These are phyloP conservation scores for Phytopythium delawarense DNA, from an alignment of 352 stramenopile species.

Conservation along the genomic window DNA sequence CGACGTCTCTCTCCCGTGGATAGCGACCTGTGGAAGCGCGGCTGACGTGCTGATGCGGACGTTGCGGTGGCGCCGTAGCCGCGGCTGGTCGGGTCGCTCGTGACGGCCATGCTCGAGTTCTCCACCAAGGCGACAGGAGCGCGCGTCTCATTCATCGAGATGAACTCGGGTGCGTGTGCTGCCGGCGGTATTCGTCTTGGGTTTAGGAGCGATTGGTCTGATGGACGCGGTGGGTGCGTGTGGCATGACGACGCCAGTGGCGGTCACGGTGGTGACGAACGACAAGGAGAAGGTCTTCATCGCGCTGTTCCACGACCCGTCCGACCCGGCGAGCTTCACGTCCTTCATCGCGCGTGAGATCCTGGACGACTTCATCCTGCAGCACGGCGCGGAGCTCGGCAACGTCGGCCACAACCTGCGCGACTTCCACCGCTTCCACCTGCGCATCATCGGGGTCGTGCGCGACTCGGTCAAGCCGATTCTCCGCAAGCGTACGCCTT, in stretches of 20 bases:
- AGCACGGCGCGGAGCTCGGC: constrained; percentile 73
- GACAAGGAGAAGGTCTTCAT: constrained; percentile 89
- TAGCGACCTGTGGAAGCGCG: not conserved
- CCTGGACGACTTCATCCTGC: constrained; percentile 73
- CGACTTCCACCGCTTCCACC: constrained; percentile 90
- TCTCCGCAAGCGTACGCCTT: constrained; percentile 67
- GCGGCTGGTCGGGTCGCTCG: constrained; percentile 83
- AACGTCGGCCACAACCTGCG: constrained; percentile 88
- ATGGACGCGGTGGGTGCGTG: not conserved
- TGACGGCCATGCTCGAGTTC: constrained; percentile 92
- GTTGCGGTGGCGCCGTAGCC: constrained; percentile 35
- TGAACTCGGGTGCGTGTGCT: constrained; percentile 52
- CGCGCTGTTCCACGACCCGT: constrained; percentile 88
- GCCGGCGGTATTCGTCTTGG: not conserved
- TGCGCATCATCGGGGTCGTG: constrained; percentile 78
- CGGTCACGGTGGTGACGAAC: constrained; percentile 88
- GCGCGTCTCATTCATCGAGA: constrained; percentile 89
- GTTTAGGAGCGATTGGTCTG: not conserved
- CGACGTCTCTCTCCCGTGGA: not conserved
- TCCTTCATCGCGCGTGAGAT: constrained; percentile 88
- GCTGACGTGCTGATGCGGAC: not conserved
- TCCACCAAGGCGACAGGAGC: constrained; percentile 85
- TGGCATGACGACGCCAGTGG: constrained; percentile 30
- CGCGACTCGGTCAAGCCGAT: constrained; percentile 83
- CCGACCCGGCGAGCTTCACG: constrained; percentile 73